phyloP scores from a whole-genome alignment of 768 basidiomycete genomes.

The Rhodosporidiobolus sp. region DNA sequence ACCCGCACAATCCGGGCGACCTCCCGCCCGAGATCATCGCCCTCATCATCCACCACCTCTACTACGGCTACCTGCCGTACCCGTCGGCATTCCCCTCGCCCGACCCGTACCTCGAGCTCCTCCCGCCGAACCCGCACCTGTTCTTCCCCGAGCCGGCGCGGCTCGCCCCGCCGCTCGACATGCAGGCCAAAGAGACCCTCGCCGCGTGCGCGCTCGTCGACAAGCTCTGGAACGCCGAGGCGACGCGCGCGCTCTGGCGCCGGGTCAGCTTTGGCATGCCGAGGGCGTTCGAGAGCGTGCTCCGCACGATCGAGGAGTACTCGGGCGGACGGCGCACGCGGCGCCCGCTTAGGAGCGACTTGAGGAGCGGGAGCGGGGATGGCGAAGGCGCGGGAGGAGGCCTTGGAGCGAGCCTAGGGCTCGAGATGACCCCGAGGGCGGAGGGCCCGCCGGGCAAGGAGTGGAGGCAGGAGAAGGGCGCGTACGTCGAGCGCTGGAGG shows the following conservation, averaged over 20 bases:
- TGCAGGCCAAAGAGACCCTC: slow-evolving; percentile 25
- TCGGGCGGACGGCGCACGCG: slow-evolving; percentile 16
- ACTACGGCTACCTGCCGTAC: slow-evolving; percentile 15
- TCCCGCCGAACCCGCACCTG: slow-evolving; percentile 7
- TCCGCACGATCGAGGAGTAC: slow-evolving; percentile 36
- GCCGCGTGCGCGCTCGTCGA: slow-evolving; percentile 22
- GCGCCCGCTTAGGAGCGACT: slow-evolving; percentile 10
- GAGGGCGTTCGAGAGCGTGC: slow-evolving; percentile 36
- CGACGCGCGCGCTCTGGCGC: slow-evolving; percentile 32
- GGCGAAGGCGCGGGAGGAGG: not conserved
- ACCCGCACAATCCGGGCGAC: slow-evolving; percentile 25
- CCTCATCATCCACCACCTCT: slow-evolving; percentile 37
- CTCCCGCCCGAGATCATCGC: slow-evolving; percentile 40
- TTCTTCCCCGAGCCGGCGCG: slow-evolving; percentile 11
- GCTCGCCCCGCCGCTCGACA: slow-evolving; percentile 19
- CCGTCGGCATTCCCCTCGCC: slow-evolving; percentile 27
- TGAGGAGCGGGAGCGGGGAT: not conserved
- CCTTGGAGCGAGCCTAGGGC: not conserved
- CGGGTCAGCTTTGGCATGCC: slow-evolving; percentile 36
- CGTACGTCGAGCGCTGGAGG: slow-evolving; percentile 2
- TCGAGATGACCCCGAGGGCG: not conserved
- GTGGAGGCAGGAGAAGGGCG: slow-evolving; percentile 48
- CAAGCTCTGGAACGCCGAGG: slow-evolving; percentile 32
- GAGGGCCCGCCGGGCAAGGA: not conserved
- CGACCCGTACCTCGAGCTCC: slow-evolving; percentile 35